Conservation (phyloP, 345 rosid species). For the Physaria fendleri region DNA sequence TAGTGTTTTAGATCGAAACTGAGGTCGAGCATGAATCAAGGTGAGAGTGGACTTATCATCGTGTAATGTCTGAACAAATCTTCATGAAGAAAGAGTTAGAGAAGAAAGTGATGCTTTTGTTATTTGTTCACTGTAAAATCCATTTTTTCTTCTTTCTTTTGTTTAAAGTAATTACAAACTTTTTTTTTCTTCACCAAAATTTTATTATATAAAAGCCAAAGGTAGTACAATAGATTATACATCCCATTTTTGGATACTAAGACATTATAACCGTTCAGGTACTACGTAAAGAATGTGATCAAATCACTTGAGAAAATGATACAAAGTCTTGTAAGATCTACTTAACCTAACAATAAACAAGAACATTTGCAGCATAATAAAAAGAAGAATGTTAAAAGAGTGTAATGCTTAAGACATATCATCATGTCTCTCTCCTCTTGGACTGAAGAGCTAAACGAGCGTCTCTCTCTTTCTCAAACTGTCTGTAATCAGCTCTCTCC, state of each 20-base stretch:
- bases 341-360: not conserved
- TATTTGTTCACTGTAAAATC: constrained; percentile 19
- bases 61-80: not conserved
- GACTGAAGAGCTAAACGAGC: constrained; percentile 71
- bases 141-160: too few relatives aligned
- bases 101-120: constrained; percentile 8
- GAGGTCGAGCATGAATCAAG: constrained; percentile 11
- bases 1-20: constrained; percentile 17
- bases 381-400: not conserved
- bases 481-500: constrained; percentile 76
- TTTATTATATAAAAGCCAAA: too few relatives aligned
- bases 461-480: constrained; percentile 95
- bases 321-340: not conserved
- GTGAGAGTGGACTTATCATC: constrained; percentile 20
- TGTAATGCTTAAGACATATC: constrained; percentile 11
- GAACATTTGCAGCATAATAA: not conserved
- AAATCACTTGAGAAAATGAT: not conserved
- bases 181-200: too few relatives aligned
- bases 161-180: too few relatives aligned
- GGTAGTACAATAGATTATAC: too few relatives aligned
- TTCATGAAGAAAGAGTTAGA: not conserved
- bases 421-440: constrained; percentile 22
- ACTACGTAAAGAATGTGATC: not conserved
- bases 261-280: too few relatives aligned
- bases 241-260: too few relatives aligned